Evolutionary conservation across 495 filamentous ascomycete genomes (phyloP).

Genomic region (Lepraria neglecta): DNA sequence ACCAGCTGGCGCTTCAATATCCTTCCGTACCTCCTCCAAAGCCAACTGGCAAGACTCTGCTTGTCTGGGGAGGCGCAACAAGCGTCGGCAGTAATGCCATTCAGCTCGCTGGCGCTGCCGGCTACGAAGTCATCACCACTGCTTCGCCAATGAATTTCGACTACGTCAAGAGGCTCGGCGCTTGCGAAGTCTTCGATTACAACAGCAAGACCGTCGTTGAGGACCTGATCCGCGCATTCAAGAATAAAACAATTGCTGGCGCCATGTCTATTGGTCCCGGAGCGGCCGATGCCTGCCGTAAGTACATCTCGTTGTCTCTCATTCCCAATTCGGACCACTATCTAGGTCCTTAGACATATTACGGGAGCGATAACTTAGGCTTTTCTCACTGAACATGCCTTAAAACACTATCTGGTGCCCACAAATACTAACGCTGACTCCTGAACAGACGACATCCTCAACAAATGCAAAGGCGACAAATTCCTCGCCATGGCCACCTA

Average conservation of each 20-base stretch:
- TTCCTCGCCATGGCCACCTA: conserved; percentile 17
- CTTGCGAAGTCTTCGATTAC: conserved; percentile 54
- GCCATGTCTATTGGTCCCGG: conserved; percentile 3
- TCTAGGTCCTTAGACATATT: too few species aligned
- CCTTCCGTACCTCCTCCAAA: conserved; percentile 26
- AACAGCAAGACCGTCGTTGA: conserved; percentile 33
- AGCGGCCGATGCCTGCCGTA: conserved; percentile 11
- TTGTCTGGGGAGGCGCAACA: conserved; percentile 57
- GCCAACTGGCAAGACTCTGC: conserved; percentile 37
- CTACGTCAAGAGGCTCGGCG: conserved; percentile 48
- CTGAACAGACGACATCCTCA: not conserved
- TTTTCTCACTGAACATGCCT: too few species aligned
- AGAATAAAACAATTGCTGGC: conserved; percentile 23
- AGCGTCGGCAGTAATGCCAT: conserved; percentile 56
- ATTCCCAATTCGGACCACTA: too few species aligned
- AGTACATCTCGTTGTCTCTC: too few species aligned
- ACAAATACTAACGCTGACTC: too few species aligned
- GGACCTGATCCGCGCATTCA: conserved; percentile 34
- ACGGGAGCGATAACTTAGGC: too few species aligned
- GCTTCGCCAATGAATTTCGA: conserved; percentile 49
- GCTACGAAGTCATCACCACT: conserved; percentile 53
- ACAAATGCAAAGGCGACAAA: conserved; percentile 14
- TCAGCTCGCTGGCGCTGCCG: conserved; percentile 54
- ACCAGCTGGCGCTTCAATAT: conserved; percentile 35
- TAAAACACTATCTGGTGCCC: too few species aligned